Percentiles rank a stretch among this genome's conserved stretches.
Evolutionary conservation across 2,329 filamentous ascomycete species (phyloP).

Genomic region (Trichoderma afroharzianum): DNA sequence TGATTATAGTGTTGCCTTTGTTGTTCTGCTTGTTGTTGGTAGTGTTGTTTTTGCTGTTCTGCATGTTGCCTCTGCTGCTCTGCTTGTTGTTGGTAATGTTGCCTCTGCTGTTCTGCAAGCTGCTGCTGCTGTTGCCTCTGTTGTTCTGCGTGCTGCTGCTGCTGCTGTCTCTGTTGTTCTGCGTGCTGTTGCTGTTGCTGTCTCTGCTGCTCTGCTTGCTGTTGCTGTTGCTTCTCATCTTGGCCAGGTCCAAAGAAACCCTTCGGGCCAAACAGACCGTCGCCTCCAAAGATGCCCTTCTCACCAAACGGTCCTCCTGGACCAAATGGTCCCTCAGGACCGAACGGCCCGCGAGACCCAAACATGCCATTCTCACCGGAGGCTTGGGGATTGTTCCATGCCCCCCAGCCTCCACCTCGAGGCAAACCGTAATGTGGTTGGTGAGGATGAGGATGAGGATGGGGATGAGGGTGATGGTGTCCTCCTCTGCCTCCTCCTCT

Average conservation of each 20-base stretch:
- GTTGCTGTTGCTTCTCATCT: neutral
- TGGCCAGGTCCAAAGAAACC: neutral
- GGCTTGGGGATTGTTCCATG: neutral
- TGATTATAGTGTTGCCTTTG: neutral
- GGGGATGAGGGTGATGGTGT: neutral
- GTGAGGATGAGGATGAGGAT: neutral
- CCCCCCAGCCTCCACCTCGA: constrained; percentile 15
- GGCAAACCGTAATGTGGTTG: neutral
- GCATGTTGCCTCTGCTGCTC: neutral
- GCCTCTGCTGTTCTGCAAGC: neutral
- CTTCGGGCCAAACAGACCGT: neutral
- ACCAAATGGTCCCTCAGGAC: constrained; percentile 14
- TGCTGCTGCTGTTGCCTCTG: neutral
- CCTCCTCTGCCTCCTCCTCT: constrained; percentile 3
- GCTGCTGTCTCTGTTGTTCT: neutral
- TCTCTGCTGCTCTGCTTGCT: neutral
- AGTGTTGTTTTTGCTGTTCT: neutral
- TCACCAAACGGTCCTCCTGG: constrained; percentile 17
- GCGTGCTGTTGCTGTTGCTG: too few relatives aligned
- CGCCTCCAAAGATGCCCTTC: neutral
- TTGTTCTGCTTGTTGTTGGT: neutral
- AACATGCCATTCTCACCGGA: constrained; percentile 16
- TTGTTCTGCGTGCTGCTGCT: neutral
- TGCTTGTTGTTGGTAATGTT: neutral
- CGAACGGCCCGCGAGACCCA: constrained; percentile 14